A percentile compares a stretch with the other conserved stretches of the same genome.
phyloP scores from a whole-genome alignment of 305 asterid genomes.

The Petunia hybrid region DNA sequence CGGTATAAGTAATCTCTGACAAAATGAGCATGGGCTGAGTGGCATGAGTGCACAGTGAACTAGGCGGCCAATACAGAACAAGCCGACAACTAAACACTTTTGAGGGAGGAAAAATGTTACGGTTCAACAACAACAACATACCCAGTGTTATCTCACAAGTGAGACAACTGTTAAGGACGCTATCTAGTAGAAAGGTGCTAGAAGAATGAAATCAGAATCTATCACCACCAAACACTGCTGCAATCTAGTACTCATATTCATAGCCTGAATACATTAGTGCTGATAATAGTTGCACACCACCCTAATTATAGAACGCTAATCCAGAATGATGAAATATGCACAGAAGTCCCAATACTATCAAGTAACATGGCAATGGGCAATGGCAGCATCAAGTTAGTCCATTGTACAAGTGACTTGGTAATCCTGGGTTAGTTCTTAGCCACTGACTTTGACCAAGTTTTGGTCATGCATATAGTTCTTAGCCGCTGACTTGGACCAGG shows the following conservation, averaged over 20 bases:
- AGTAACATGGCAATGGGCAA: background rate
- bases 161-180: too few species aligned
- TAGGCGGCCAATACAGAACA: slow-evolving; percentile 20
- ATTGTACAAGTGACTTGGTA: too few species aligned
- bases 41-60: slow-evolving; percentile 17
- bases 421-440: background rate
- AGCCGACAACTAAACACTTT: slow-evolving; percentile 1
- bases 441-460: background rate
- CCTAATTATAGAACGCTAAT: background rate
- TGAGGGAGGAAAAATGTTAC: background rate
- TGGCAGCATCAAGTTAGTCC: background rate
- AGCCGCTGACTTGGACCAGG: too few species aligned
- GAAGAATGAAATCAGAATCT: slow-evolving; percentile 14
- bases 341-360: background rate
- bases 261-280: background rate
- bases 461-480: background rate
- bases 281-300: slow-evolving; percentile 16
- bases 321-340: slow-evolving; percentile 13
- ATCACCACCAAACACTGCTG: background rate
- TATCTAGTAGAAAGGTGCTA: background rate
- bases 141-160: too few species aligned
- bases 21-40: slow-evolving; percentile 13
- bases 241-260: slow-evolving; percentile 13
- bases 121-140: too few species aligned
- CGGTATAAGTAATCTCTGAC: slow-evolving; percentile 12